Base-by-base conservation (phyloP, 2,329 filamentous ascomycete species). In the Fusarium oligoseptatum region DNA sequence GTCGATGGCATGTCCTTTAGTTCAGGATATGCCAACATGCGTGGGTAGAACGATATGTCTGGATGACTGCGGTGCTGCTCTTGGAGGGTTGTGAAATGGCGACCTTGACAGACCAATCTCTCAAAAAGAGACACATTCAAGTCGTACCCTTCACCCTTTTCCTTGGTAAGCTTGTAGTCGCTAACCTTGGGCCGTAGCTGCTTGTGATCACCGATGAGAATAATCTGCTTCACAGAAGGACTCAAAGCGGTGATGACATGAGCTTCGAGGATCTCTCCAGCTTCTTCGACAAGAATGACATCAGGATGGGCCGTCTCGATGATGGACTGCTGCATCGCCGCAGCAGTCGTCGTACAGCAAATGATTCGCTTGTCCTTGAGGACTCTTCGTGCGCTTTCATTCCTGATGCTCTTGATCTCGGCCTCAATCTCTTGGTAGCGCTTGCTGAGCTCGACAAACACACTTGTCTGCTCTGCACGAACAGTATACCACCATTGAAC, bases 171-270 rank as follows among this genome's bases (percentile, higher is more conserved):
- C 0, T 79, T 81, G 73, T 91, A 93, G 62, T 88, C 91, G 39
- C 88, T 89, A 64, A 90, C 85, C 74, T 94, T 93, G 0, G 93
- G 93, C 0, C 92, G 88, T 0, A 95, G 86, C 71, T 95, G 93
- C 65, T 92, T 88, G 78, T 95, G 92, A 64, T 95, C 93, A 0
- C 93, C 93, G 12, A 95, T 94, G 3, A 94, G 80, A 0, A 94
- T 87, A 1, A 94, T 78, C 43, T 94, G 91, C 68, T 92, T 87
- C 0, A 89, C 89, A 0, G 86, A 81, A 0, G 87, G 79, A 0
- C 85, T 84, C 66, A 94, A 76, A 0, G 92, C 88, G 0, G 92
- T 88, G 1, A 94, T 80, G 22, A 83, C 43, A 73, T 94, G 92
- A 2, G 87, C 86, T 79, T 95, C 93, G 0, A 94, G 83, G 4